A percentile compares a stretch with the other conserved stretches of the same genome.
These are phyloP conservation scores for Fraxinus latifolia DNA, from an alignment of 305 asterid species.

Conservation along the genomic window DNA sequence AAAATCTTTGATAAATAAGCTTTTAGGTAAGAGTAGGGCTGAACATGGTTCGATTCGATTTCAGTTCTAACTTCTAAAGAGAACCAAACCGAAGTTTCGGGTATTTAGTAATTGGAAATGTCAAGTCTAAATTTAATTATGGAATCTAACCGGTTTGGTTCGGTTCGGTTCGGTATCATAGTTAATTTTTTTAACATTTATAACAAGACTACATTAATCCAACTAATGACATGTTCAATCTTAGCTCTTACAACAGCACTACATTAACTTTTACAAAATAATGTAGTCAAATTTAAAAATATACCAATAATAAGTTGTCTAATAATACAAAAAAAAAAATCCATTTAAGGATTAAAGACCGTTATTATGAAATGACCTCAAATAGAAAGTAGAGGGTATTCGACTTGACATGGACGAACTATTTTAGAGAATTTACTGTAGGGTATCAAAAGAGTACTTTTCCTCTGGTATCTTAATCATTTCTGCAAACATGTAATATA, in stretches of 20 bases:
- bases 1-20: background rate
- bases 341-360: background rate
- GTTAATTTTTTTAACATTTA: background rate
- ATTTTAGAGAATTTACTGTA: background rate
- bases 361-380: background rate
- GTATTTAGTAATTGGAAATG: background rate
- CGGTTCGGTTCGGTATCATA: background rate
- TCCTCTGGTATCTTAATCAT: background rate
- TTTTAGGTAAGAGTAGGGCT: background rate
- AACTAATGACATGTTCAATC: too few species aligned
- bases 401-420: background rate
- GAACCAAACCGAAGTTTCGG: background rate
- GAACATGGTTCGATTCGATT: background rate
- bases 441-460: background rate
- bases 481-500: background rate
- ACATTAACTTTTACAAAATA: background rate
- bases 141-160: background rate
- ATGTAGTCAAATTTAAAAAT: background rate
- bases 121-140: background rate
- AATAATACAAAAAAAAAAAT: too few species aligned
- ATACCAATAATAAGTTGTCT: background rate
- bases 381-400: background rate
- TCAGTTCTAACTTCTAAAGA: background rate
- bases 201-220: background rate
- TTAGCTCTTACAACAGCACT: background rate